Conservation (phyloP, 1,139 yeast species). For the Insectozyma bohioensis region DNA sequence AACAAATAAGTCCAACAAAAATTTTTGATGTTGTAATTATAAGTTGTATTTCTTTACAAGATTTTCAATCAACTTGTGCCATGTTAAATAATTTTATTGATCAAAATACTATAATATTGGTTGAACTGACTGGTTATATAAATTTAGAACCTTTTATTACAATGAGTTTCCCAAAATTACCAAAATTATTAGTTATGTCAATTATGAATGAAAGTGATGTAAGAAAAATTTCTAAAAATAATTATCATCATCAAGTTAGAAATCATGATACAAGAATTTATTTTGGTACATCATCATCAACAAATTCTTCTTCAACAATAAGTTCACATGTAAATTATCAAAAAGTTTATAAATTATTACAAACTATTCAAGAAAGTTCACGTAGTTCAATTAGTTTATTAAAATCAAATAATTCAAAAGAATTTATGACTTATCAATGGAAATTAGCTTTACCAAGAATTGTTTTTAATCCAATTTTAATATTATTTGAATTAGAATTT, state of each 20-base stretch:
- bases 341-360: slow-evolving; percentile 33
- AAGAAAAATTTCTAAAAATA: slow-evolving; percentile 33
- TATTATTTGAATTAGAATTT: slow-evolving; percentile 67
- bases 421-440: slow-evolving; percentile 80
- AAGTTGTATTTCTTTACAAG: slow-evolving; percentile 41
- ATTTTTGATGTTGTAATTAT: slow-evolving; percentile 38
- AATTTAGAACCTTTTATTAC: slow-evolving; percentile 68
- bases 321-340: slow-evolving; percentile 22
- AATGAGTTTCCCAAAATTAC: slow-evolving; percentile 28
- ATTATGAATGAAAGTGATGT: slow-evolving; percentile 67
- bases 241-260: slow-evolving; percentile 28
- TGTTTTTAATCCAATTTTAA: slow-evolving; percentile 72
- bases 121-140: slow-evolving; percentile 71
- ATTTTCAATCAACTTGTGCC: slow-evolving; percentile 34
- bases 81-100: slow-evolving; percentile 28
- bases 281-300: slow-evolving; percentile 33
- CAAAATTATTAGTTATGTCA: slow-evolving; percentile 45
- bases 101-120: slow-evolving; percentile 47
- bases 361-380: slow-evolving; percentile 34
- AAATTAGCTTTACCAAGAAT: slow-evolving; percentile 76
- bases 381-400: slow-evolving; percentile 39
- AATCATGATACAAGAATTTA: slow-evolving; percentile 40
- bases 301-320: slow-evolving; percentile 8
- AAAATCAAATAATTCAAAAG: slow-evolving; percentile 52
- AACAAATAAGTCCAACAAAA: slow-evolving; percentile 18